Evolutionary conservation across 176 grass and related monocot species (phyloP), one percentile per base, ranked within the genome.

Genomic region (Oryza meyeriana): DNA sequence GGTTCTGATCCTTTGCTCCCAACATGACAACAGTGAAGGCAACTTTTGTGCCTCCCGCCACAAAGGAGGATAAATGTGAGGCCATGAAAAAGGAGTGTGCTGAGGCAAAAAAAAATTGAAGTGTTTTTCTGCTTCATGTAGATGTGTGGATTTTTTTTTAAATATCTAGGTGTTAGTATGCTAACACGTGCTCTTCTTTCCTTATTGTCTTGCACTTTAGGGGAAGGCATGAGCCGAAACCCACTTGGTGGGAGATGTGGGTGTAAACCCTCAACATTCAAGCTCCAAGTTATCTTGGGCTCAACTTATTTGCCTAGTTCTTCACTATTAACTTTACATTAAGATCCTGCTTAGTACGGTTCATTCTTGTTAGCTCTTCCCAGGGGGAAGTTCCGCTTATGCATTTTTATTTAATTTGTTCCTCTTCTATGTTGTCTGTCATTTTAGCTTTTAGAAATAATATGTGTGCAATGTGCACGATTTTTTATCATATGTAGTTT

Each of bases 91-190:
- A 89, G 34, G 88, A 82, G 16, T 72, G 67, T 42, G 72, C 59
- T 6, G 74, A 71, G 32, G 86, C 58, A 52, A 69, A 81, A 62
- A 87, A 57, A 81, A 62, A 87, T 45, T 11, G 66, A 67, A 30
- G 87, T 50, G 70, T 67, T 83, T 85, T 79, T 89, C 81, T 79
- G 81, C 84, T 73, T 72, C 18, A 57, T 69, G 82, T 12, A 39
- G 64, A 31, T 3, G 12, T 25, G 30, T 76, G 76, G 36, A n/a
- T n/a, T 33, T 16, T 4, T 67, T 35, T 79, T 2, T 32, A 1
- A 48, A 4, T 13, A 66, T 61, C 8, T 77, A 61, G 38, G 31
- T 76, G 24, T 45, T 28, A 47, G 64, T 29, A 75, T 14, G 32
- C 12, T 77, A 20, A 48, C 12, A 48, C 10, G 16, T 48, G 10